Base-by-base conservation (phyloP, 148 eudicot species). In the Oxyria digyna region DNA sequence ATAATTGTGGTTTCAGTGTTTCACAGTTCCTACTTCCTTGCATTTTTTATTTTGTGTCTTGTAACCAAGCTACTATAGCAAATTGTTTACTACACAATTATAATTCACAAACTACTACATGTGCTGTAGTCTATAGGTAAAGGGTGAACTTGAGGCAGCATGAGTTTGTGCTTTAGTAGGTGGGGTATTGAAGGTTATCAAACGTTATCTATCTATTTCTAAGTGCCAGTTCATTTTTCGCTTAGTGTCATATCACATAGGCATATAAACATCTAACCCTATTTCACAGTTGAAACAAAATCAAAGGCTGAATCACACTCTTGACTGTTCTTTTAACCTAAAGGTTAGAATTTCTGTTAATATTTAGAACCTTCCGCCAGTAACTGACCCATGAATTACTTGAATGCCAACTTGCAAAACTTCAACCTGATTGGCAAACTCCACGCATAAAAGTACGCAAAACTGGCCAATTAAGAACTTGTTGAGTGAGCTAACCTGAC, bases 401-500 rank as follows among this genome's bases (percentile, higher is more conserved):
- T 10, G 8, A 49, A 18, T 26, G 20, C 57, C 57, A 49, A 49
- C 57, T 49, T 49, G 57, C 27, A 49, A n/a, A n/a, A n/a, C n/a
- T n/a, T 2, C 26, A 21, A 24, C 62, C 24, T 52, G 14, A 15
- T 52, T 9, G 62, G 24, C 52, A 52, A 24, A 24, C 15, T 31
- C 17, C 62, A 52, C 24, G 29, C 17, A 52, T 52, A 52, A 20
- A 23, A 52, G 62, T 10, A 24, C 5, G 35, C 6, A 33, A n/a
- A 69, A 32, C 17, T 48, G 70, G n/a, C 18, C 55, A 68, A 46
- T 8, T 14, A 52, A 3, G 7, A 33, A n/a, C 35, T 40, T 26
- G 9, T 54, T 27, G 40, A 21, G 69, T 20, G 23, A 62, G 69
- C 74, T 64, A 75, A 88, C 94, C 94, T 88, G 94, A 72, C 95